These are phyloP conservation scores for Phoenix roebelenii DNA, from an alignment of 176 grass and related monocot genomes.

Conservation along the genomic window DNA sequence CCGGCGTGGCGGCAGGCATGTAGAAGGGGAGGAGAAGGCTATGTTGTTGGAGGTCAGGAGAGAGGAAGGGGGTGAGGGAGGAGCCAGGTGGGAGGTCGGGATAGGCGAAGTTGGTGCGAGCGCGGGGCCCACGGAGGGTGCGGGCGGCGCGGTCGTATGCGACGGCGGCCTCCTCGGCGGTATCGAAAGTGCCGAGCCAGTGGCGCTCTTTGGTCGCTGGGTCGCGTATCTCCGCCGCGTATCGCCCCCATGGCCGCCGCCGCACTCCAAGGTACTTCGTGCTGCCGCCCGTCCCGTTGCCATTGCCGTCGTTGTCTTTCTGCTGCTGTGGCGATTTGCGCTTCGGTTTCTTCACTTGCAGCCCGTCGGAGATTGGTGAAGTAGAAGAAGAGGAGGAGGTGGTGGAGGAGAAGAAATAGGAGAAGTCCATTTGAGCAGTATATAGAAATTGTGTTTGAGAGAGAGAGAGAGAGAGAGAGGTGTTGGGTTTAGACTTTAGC, in stretches of 20 bases:
- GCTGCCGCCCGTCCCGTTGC: constrained; percentile 7
- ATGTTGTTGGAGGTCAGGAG: constrained; percentile 63
- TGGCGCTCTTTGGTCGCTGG: constrained; percentile 90
- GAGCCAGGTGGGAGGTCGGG: constrained; percentile 87
- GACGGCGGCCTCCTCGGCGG: constrained; percentile 87
- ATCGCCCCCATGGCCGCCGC: constrained; percentile 79
- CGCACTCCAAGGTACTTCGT: constrained; percentile 74
- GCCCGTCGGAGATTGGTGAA: not conserved
- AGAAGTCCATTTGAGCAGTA: constrained; percentile 49
- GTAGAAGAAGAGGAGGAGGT: constrained; percentile 20
- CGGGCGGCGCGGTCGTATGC: constrained; percentile 93
- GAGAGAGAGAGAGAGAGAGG: not conserved
- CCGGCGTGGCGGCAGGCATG: constrained; percentile 6
- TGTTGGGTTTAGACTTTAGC: not conserved
- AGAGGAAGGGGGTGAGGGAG: constrained; percentile 90
- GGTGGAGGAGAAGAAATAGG: constrained; percentile 64
- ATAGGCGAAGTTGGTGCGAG: constrained; percentile 94
- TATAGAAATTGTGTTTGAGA: too few species aligned
- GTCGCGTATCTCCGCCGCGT: constrained; percentile 97
- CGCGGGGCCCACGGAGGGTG: constrained; percentile 55
- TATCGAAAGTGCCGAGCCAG: constrained; percentile 97
- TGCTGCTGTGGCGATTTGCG: constrained; percentile 40
- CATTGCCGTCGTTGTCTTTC: constrained; percentile 3
- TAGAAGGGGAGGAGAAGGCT: constrained; percentile 36
- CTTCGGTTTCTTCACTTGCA: constrained; percentile 54